A percentile compares a stretch with the other conserved stretches of the same genome.
phyloP scores from a whole-genome alignment of 2,329 filamentous ascomycete species.

The Alternaria conjuncta region DNA sequence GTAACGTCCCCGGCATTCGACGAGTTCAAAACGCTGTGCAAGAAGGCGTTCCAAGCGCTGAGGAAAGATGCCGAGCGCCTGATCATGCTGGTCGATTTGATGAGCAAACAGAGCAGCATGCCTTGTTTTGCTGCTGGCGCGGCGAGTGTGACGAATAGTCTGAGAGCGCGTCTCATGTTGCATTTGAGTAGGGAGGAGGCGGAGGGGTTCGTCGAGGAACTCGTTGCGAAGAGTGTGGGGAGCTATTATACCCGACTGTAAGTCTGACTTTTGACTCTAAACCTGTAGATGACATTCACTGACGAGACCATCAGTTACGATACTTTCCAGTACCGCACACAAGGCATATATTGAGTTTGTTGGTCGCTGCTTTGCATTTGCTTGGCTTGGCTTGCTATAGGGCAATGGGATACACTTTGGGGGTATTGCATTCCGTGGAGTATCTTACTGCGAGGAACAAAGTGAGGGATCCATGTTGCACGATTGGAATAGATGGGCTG shows the following conservation, averaged over 20 bases:
- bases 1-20: conserved; percentile 72
- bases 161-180: conserved; percentile 79
- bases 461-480: neutral
- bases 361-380: neutral
- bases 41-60: conserved; percentile 82
- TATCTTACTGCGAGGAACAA: neutral
- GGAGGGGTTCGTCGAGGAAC: conserved; percentile 80
- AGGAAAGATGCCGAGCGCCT: conserved; percentile 80
- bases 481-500: neutral
- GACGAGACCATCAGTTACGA: conserved; percentile 65
- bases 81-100: conserved; percentile 82
- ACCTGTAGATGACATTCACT: too few relatives aligned
- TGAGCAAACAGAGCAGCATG: conserved; percentile 85
- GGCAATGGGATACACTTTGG: neutral
- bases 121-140: conserved; percentile 78
- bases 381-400: neutral
- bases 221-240: conserved; percentile 80
- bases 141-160: conserved; percentile 70
- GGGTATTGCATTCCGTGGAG: neutral
- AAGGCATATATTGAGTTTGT: conserved; percentile 75
- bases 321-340: conserved; percentile 86
- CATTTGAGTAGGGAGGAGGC: conserved; percentile 84
- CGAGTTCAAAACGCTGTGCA: conserved; percentile 79
- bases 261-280: conserved; percentile 43
- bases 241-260: conserved; percentile 88